These are phyloP conservation scores for Wickerhamomyces chambardii DNA, from an alignment of 805 yeast genomes.

Conservation along the genomic window DNA sequence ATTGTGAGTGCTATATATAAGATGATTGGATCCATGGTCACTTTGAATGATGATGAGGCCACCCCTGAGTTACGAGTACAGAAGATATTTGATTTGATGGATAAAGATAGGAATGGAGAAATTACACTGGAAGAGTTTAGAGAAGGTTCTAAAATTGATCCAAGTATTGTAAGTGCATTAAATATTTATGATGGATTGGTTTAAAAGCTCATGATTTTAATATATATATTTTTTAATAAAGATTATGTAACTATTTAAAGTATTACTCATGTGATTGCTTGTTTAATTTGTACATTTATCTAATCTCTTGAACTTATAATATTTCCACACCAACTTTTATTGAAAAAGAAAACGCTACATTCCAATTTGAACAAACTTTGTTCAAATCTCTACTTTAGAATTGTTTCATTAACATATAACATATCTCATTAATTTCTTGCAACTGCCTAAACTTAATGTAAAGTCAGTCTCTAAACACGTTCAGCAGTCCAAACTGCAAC, in stretches of 20 bases:
- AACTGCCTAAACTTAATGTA: no score
- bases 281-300: no score
- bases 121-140: conserved; percentile 81
- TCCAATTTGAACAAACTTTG: no score
- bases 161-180: conserved; percentile 66
- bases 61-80: conserved; percentile 86
- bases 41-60: conserved; percentile 77
- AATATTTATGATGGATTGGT: conserved; percentile 77
- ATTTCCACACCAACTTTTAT: no score
- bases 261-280: no score
- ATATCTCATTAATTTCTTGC: no score
- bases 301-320: no score
- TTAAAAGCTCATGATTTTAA: conserved; percentile 15
- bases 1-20: conserved; percentile 82
- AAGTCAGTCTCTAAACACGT: conserved; percentile 36
- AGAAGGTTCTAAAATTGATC: conserved; percentile 71
- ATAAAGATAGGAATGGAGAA: conserved; percentile 58
- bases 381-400: no score
- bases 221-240: no score
- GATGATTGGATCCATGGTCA: conserved; percentile 94
- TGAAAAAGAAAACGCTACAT: no score
- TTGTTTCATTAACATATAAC: not conserved
- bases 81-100: conserved; percentile 70
- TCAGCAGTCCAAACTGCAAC: conserved; percentile 93
- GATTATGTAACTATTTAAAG: no score